Evolutionary conservation across 495 filamentous ascomycete genomes (phyloP).

Genomic region (Aspergillus incahuasiensis): DNA sequence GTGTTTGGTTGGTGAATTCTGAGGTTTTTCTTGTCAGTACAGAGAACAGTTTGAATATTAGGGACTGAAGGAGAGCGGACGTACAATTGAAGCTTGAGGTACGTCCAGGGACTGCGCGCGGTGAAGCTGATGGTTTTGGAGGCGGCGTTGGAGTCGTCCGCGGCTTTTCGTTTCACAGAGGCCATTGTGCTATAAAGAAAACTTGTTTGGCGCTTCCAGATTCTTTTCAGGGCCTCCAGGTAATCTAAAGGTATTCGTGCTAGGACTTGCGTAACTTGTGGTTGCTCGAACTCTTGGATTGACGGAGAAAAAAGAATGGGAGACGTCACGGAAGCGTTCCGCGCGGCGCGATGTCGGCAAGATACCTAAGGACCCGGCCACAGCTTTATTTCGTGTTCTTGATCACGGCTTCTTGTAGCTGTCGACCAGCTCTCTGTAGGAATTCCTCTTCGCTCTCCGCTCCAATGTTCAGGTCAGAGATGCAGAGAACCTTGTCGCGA

Average conservation of each 20-base stretch:
- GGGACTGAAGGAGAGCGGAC: not conserved
- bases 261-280: not conserved
- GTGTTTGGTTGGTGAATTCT: slow-evolving; percentile 33
- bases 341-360: not conserved
- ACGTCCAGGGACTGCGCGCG: slow-evolving; percentile 47
- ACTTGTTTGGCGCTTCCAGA: no score
- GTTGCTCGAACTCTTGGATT: not conserved
- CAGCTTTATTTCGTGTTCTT: slow-evolving; percentile 11
- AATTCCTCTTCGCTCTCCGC: slow-evolving; percentile 25
- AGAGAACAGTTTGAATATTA: slow-evolving; percentile 2
- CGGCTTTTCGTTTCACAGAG: slow-evolving; percentile 31
- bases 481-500: slow-evolving; percentile 53
- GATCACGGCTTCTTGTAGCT: slow-evolving; percentile 10
- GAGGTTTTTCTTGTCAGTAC: not conserved
- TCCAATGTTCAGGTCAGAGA: slow-evolving; percentile 28
- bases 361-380: not conserved
- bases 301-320: slow-evolving; percentile 13
- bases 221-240: no score
- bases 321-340: slow-evolving; percentile 6
- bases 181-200: slow-evolving; percentile 1
- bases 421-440: slow-evolving; percentile 18
- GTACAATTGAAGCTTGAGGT: slow-evolving; percentile 45
- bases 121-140: slow-evolving; percentile 32
- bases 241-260: not conserved
- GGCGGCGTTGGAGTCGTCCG: slow-evolving; percentile 17